Evolutionary conservation across 306 rosid species (phyloP), one percentile per base, ranked within the genome.

Genomic region (Echinosophora koreensis): DNA sequence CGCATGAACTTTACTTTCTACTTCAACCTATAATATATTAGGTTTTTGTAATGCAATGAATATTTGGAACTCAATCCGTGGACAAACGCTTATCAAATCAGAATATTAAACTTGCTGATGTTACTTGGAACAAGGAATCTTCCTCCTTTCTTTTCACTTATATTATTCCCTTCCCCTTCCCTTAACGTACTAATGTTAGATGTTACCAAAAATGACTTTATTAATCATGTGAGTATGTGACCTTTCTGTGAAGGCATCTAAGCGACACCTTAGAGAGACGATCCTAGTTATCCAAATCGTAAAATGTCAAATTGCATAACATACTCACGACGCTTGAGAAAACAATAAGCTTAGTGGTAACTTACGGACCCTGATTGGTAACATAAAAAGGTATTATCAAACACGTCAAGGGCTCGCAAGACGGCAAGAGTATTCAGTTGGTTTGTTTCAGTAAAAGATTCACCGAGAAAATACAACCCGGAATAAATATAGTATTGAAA

Each of bases 41-140:
- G 32, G n/a, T 16, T 63, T 75, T 27, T 41, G 47, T 5, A 59
- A 69, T 59, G 73, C 62, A 63, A 58, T 41, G 66, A 72, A 72
- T 66, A 66, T 27, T 14, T 39, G 52, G 4, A 37, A 67, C 47
- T 63, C 34, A 18, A 30, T 38, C 27, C 16, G 56, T 54, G 50
- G 73, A 61, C 56, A 28, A 67, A 52, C 12, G 49, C 34, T 41
- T 32, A 47, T 61, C 71, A 44, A 49, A 61, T 61, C 39, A 74
- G 28, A 60, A 28, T 67, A 46, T 8, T 51, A 38, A 22, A 42
- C 61, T 64, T 16, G 83, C 51, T 64, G 65, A 39, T 71, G 50
- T 59, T 70, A 30, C 46, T 62, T 79, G 56, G 62, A 28, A 63
- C 27, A 11, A 11, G 16, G 12, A 46, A 34, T 57, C 61, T 68